These are phyloP conservation scores for Cryptococcus hybrid DNA, from an alignment of 1,284 basidiomycete genomes.

Conservation along the genomic window DNA sequence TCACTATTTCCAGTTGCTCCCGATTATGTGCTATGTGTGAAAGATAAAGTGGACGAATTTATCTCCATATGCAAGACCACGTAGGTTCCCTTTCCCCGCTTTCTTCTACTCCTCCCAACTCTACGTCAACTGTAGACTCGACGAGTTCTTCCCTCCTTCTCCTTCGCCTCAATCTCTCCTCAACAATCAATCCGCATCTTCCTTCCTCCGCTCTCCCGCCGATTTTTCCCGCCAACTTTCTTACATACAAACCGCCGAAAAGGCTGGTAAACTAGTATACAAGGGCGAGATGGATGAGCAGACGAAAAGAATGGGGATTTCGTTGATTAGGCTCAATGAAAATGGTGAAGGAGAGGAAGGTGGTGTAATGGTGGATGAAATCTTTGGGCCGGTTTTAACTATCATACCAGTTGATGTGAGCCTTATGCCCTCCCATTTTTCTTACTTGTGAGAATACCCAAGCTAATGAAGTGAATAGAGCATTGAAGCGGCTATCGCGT, in stretches of 20 bases:
- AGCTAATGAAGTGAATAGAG: conserved; percentile 39
- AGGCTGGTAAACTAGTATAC: conserved; percentile 61
- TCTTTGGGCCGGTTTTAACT: conserved; percentile 71
- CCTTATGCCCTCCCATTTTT: conserved; percentile 4
- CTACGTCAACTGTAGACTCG: conserved; percentile 26
- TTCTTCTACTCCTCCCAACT: conserved; percentile 43
- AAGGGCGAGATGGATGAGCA: conserved; percentile 66
- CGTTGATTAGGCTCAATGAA: conserved; percentile 54
- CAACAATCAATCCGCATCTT: conserved; percentile 51
- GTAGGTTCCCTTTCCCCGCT: conserved; percentile 35
- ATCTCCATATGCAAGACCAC: conserved; percentile 61
- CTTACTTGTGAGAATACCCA: not conserved
- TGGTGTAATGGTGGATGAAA: conserved; percentile 67
- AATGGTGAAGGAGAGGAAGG: conserved; percentile 62
- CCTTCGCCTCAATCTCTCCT: conserved; percentile 51
- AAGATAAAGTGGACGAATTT: conserved; percentile 62
- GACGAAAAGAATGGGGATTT: conserved; percentile 44
- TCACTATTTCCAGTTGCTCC: conserved; percentile 62
- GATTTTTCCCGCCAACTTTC: conserved; percentile 64
- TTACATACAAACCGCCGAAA: conserved; percentile 63
- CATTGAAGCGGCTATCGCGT: conserved; percentile 68
- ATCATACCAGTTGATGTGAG: conserved; percentile 65
- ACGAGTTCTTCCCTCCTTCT: conserved; percentile 35
- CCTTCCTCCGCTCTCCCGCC: conserved; percentile 56
- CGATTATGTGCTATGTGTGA: conserved; percentile 72